A percentile compares a stretch with the other conserved stretches of the same genome.
Conservation (phyloP, 768 basidiomycete genomes). For the Tubosaeta sp. region DNA sequence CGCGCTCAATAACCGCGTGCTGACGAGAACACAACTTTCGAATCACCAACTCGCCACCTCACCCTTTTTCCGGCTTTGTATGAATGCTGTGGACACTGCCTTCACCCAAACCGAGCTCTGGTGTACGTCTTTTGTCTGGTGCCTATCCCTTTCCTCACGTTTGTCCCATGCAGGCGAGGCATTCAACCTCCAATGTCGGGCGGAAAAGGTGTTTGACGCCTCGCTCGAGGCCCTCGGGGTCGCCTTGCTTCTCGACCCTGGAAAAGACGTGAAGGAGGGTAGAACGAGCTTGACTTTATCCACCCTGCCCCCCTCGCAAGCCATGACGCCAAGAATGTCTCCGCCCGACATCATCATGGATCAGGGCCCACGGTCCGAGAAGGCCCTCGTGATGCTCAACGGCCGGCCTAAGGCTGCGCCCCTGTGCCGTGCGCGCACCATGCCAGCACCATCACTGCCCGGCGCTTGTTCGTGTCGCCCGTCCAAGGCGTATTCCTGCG, state of each 20-base stretch:
- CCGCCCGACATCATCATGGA: not conserved
- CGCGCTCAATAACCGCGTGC: conserved; percentile 11
- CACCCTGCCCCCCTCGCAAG: not conserved
- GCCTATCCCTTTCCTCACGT: not conserved
- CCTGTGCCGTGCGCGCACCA: conserved; percentile 14
- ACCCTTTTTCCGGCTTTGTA: conserved; percentile 8
- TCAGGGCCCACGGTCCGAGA: not conserved
- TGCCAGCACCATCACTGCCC: conserved; percentile 9
- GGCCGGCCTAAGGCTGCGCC: not conserved
- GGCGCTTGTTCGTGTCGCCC: not conserved
- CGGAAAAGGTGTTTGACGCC: not conserved
- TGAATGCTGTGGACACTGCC: not conserved
- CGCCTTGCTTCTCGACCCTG: not conserved
- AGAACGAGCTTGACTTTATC: not conserved
- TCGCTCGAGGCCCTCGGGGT: conserved; percentile 6
- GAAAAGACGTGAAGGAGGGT: not conserved
- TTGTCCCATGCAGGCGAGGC: conserved; percentile 7
- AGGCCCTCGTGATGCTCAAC: conserved; percentile 1
- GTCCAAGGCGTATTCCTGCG: not conserved
- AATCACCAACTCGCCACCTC: conserved; percentile 7
- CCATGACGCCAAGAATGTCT: not conserved
- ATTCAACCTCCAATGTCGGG: not conserved
- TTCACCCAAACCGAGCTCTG: not conserved
- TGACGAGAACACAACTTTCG: conserved; percentile 5
- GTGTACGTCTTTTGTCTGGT: conserved; percentile 10